Evolutionary conservation across 2,329 filamentous ascomycete genomes (phyloP), one percentile per base, ranked within the genome.

Genomic region (Fusarium dimerum): DNA sequence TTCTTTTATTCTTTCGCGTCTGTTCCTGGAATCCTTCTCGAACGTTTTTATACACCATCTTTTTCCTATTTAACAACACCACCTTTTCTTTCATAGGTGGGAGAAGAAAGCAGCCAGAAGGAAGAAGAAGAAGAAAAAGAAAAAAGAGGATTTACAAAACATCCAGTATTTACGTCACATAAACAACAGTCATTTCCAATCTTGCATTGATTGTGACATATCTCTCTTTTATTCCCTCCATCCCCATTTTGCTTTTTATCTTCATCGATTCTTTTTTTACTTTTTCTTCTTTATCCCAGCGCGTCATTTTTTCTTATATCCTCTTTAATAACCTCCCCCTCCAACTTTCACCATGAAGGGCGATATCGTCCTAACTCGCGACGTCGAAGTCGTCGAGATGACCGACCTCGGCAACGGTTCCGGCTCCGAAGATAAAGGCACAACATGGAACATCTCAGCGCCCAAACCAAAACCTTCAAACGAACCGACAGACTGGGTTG

Each of bases 331-430:
- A 36, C 32, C 13, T 10, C 11, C 30, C 6, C 30, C 10, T 9
- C 32, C 5, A 16, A 32, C 36, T 38, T 18, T n/a, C 41, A 47
- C 26, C 34, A 54, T 59, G 52, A 61, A 63, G 51, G 54, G 52
- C 47, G 56, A 54, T 45, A 55, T 51, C n/a, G 40, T 54, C 45
- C 44, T 59, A 13, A 54, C 58, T 10, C 55, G 48, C 57, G 53
- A 64, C 50, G 55, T 60, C 34, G 49, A 60, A 10, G 52, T 52
- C 47, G 52, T 55, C 48, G 57, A 60, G 54, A 60, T 60, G 59
- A 52, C 48, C 8, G 36, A 45, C 11, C 18, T 58, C 34, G 47
- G 50, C 9, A 36, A 20, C 36, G 45, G 47, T 41, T 45, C 44
- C 15, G 32, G 40, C 40, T 40, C 40, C 26, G 51, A 56, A 30